A percentile compares a stretch with the other conserved stretches of the same genome.
These are phyloP conservation scores for Anthracocystis panici-leucophaei DNA, from an alignment of 1,284 basidiomycete species.

Conservation along the genomic window DNA sequence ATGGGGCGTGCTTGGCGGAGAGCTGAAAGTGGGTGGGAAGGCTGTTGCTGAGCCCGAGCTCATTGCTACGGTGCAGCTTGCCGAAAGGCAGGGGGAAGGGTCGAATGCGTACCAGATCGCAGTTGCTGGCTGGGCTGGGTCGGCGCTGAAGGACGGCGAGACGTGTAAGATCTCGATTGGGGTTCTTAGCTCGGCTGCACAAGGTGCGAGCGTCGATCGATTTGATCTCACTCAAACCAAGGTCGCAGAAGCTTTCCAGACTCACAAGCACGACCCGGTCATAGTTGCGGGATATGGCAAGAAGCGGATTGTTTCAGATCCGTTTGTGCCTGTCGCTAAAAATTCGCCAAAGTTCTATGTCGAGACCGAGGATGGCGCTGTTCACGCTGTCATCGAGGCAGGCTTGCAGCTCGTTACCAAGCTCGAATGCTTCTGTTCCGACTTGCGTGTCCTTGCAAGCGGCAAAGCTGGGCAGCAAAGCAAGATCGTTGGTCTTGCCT, in stretches of 20 bases:
- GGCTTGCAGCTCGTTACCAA: conserved; percentile 23
- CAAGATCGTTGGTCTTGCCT: conserved; percentile 76
- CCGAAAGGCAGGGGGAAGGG: neutral
- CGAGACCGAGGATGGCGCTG: conserved; percentile 35
- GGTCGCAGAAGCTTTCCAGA: conserved; percentile 6
- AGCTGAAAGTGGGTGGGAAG: conserved; percentile 40
- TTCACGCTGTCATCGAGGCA: conserved; percentile 8
- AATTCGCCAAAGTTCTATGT: conserved; percentile 34
- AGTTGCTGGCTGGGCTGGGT: conserved; percentile 33
- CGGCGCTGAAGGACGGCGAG: conserved; percentile 11
- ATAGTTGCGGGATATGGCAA: conserved; percentile 14
- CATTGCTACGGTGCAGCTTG: conserved; percentile 23
- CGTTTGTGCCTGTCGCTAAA: conserved; percentile 27
- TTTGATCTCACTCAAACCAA: conserved; percentile 20
- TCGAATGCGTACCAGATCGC: conserved; percentile 37
- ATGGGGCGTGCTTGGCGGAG: conserved; percentile 51
- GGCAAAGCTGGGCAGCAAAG: conserved; percentile 11
- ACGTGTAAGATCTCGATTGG: conserved; percentile 37
- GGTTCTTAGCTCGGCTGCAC: conserved; percentile 23
- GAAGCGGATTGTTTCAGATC: conserved; percentile 29
- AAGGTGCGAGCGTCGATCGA: conserved; percentile 12
- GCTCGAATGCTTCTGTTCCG: conserved; percentile 45
- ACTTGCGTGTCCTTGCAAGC: conserved; percentile 27
- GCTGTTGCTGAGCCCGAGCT: conserved; percentile 35
- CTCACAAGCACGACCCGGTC: neutral